Evolutionary conservation across 169 alveolate genomes (phyloP).

Genomic region (Eimeria maxima): DNA sequence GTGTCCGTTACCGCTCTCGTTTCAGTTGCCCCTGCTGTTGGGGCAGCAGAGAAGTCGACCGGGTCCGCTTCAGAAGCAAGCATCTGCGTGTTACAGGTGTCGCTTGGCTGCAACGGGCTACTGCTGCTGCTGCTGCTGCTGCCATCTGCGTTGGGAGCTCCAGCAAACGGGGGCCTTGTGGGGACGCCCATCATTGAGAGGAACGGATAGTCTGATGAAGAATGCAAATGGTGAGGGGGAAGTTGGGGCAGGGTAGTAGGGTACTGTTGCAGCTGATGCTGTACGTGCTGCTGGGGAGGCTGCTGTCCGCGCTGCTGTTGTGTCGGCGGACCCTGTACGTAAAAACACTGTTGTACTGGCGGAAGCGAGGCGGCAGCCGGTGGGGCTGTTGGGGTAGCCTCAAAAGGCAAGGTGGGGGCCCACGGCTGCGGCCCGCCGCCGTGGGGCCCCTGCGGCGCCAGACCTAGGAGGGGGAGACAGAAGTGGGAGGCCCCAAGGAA

Average conservation of each 20-base stretch:
- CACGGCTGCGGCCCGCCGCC: constrained; percentile 33
- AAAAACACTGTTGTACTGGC: constrained; percentile 60
- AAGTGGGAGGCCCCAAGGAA: background rate
- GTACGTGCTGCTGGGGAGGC: constrained; percentile 66
- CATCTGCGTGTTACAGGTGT: constrained; percentile 18
- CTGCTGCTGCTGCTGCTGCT: constrained; percentile 44
- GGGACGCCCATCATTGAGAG: constrained; percentile 56
- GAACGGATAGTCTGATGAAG: constrained; percentile 36
- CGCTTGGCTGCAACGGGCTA: constrained; percentile 40
- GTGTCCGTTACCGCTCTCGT: background rate
- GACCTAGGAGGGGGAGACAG: constrained; percentile 9
- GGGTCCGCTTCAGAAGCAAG: constrained; percentile 18
- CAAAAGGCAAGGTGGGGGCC: constrained; percentile 32
- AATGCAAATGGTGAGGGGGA: constrained; percentile 15
- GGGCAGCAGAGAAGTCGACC: constrained; percentile 47
- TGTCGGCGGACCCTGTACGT: background rate
- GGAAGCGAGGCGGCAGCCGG: constrained; percentile 23
- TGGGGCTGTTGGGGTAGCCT: constrained; percentile 10
- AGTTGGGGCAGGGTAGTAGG: constrained; percentile 31
- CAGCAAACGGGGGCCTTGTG: constrained; percentile 52
- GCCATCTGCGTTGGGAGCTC: constrained; percentile 10
- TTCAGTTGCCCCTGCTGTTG: constrained; percentile 10
- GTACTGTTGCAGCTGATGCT: constrained; percentile 42
- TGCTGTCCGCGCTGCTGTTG: constrained; percentile 48
- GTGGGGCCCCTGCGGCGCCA: constrained; percentile 23